phyloP scores from a whole-genome alignment of 495 filamentous ascomycete species.

The Hypoxylon lienhwacheense region DNA sequence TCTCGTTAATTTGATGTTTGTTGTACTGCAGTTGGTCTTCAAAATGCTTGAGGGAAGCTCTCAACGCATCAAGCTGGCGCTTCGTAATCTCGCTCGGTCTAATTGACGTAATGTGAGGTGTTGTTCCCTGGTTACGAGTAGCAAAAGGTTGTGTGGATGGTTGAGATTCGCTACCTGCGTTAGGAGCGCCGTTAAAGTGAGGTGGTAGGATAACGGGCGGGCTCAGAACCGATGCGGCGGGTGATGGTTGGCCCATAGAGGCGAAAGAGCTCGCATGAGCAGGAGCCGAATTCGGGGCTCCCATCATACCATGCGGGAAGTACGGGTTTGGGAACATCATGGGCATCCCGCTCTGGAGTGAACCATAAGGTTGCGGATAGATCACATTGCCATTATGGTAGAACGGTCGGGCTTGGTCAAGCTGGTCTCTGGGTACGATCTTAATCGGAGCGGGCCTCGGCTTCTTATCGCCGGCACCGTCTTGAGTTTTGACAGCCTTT shows the following conservation, averaged over 20 bases:
- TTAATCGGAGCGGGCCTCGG: slow-evolving; percentile 41
- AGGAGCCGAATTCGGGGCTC: slow-evolving; percentile 8
- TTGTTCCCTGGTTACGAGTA: slow-evolving; percentile 9
- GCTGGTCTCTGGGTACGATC: slow-evolving; percentile 48
- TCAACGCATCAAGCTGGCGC: slow-evolving; percentile 46
- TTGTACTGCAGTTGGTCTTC: slow-evolving; percentile 53
- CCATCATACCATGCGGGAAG: slow-evolving; percentile 14
- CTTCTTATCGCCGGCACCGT: slow-evolving; percentile 38
- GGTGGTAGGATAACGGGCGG: slow-evolving; percentile 5
- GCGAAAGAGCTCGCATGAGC: slow-evolving; percentile 6
- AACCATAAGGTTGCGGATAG: slow-evolving; percentile 43
- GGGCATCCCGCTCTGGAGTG: slow-evolving; percentile 13
- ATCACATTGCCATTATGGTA: slow-evolving; percentile 53
- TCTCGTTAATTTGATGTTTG: slow-evolving; percentile 55
- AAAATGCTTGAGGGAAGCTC: slow-evolving; percentile 45
- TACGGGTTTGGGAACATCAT: slow-evolving; percentile 23
- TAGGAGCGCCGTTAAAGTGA: neutral
- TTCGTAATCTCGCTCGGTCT: slow-evolving; percentile 51
- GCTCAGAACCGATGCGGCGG: slow-evolving; percentile 7
- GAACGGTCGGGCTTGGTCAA: slow-evolving; percentile 50
- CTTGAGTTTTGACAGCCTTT: slow-evolving; percentile 29
- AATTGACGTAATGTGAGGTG: slow-evolving; percentile 49
- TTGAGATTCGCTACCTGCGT: slow-evolving; percentile 1
- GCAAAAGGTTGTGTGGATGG: slow-evolving; percentile 13
- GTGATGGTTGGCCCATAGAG: slow-evolving; percentile 6